phyloP scores from a whole-genome alignment of 139 green algal species.

The Chlorella sp. region DNA sequence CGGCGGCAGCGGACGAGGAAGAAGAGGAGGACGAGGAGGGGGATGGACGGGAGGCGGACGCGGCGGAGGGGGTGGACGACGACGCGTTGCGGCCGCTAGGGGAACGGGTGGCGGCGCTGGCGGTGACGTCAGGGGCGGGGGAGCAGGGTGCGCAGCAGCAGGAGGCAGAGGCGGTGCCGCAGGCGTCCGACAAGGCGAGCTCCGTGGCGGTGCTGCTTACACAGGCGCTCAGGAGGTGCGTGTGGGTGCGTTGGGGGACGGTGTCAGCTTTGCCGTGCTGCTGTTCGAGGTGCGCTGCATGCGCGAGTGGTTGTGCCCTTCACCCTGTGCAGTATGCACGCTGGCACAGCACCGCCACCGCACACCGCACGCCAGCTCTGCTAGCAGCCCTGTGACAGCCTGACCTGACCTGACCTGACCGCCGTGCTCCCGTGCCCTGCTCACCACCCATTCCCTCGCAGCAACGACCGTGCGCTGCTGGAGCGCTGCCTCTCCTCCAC shows the following conservation, averaged over 20 bases:
- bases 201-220: constrained; percentile 66
- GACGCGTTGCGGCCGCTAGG: constrained; percentile 23
- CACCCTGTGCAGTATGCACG: neutral
- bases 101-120: constrained; percentile 40
- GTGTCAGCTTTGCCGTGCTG: neutral
- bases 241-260: neutral
- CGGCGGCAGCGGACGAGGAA: neutral
- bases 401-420: neutral
- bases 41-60: no score
- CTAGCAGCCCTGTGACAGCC: neutral
- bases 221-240: constrained; percentile 45
- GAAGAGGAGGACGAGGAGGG: no score
- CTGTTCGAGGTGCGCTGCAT: neutral
- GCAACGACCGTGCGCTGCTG: constrained; percentile 50
- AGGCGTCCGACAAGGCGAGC: constrained; percentile 37
- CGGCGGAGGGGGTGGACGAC: no score
- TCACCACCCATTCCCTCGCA: constrained; percentile 24
- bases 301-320: neutral
- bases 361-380: neutral
- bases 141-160: constrained; percentile 3
- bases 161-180: neutral
- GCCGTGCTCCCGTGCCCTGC: neutral
- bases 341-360: neutral
- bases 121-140: constrained; percentile 7
- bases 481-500: constrained; percentile 50